phyloP scores from a whole-genome alignment of 306 rosid genomes.

The Delonix regia region DNA sequence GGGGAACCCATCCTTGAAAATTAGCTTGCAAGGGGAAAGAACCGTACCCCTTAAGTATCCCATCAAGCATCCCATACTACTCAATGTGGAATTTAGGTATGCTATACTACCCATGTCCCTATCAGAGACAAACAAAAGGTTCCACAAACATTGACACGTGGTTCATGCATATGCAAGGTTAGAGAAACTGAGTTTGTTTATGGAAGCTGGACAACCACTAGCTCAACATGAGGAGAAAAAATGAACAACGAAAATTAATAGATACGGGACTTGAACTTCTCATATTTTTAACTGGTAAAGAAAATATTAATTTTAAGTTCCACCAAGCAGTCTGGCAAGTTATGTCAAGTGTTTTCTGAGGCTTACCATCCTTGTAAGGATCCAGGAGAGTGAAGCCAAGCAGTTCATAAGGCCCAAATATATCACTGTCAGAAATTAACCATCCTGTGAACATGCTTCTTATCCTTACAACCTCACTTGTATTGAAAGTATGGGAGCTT shows the following conservation, averaged over 20 bases:
- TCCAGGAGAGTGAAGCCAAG: constrained; percentile 47
- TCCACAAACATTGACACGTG: background rate
- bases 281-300: constrained; percentile 2
- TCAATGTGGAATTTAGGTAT: too few relatives aligned
- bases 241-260: background rate
- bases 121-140: constrained; percentile 5
- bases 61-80: too few relatives aligned
- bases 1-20: too few relatives aligned
- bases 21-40: too few relatives aligned
- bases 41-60: too few relatives aligned
- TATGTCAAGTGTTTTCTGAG: constrained; percentile 31
- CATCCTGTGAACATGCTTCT: constrained; percentile 57
- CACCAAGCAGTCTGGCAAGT: constrained; percentile 1
- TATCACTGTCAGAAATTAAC: constrained; percentile 51
- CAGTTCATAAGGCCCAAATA: constrained; percentile 91
- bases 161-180: background rate
- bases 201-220: constrained; percentile 12
- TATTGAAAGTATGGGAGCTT: constrained; percentile 41
- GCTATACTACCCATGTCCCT: too few relatives aligned
- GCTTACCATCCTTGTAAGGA: constrained; percentile 64
- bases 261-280: background rate
- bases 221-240: background rate
- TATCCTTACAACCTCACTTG: constrained; percentile 62
- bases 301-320: background rate
- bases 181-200: background rate